A percentile compares a stretch with the other conserved stretches of the same genome.
phyloP scores from a whole-genome alignment of 345 rosid genomes.

The Gossypium sturtianum region DNA sequence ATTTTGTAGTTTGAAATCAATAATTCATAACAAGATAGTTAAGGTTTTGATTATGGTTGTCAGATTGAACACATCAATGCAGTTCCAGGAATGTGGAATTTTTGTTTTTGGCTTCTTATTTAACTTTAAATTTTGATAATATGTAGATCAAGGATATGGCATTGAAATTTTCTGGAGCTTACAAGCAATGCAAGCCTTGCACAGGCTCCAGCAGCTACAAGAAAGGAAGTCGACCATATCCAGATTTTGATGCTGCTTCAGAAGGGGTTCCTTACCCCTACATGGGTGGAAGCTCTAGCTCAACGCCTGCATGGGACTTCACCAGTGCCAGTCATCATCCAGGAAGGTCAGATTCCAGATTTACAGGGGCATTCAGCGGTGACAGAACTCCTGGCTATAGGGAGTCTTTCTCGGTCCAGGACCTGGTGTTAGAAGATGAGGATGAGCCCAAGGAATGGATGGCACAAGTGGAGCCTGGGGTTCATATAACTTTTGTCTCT shows the following conservation, averaged over 20 bases:
- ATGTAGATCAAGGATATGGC: conserved; percentile 94
- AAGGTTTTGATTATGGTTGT: too few relatives aligned
- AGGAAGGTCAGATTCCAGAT: conserved; percentile 46
- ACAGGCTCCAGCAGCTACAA: conserved; percentile 64
- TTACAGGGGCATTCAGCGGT: conserved; percentile 32
- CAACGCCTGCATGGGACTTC: conserved; percentile 98
- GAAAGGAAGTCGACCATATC: conserved; percentile 53
- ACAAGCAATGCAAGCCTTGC: conserved; percentile 84
- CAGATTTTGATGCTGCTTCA: conserved; percentile 69
- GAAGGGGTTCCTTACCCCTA: conserved; percentile 78
- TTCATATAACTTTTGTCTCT: conserved; percentile 87
- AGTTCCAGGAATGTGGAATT: neutral
- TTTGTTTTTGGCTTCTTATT: neutral
- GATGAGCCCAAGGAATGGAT: conserved; percentile 92
- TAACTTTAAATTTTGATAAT: neutral
- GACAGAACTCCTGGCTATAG: conserved; percentile 38
- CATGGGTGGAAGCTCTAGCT: conserved; percentile 65
- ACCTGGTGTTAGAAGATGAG: conserved; percentile 71
- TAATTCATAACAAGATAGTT: neutral
- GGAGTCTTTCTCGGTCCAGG: conserved; percentile 57
- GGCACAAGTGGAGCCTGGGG: conserved; percentile 99
- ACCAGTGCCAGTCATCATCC: conserved; percentile 38
- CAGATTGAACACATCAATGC: too few relatives aligned
- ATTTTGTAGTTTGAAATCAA: neutral
- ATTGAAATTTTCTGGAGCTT: conserved; percentile 73